phyloP scores from a whole-genome alignment of 208 protist species.

The Trypanosoma mega region DNA sequence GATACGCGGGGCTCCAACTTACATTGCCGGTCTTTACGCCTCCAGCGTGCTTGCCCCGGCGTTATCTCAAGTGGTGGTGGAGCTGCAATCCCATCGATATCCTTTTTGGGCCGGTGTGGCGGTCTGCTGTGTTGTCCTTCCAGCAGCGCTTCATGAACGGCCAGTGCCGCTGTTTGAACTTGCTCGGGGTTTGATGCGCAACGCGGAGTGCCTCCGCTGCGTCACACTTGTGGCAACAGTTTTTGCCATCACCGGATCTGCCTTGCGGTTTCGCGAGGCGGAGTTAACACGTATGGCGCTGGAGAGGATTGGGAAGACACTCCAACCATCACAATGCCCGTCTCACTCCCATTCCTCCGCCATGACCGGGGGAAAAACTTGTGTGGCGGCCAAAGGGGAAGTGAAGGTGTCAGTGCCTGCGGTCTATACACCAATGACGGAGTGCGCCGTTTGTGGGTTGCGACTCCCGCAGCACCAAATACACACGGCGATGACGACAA shows the following conservation, averaged over 20 bases:
- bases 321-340: background rate
- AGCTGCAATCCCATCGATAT: constrained; percentile 27
- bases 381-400: too few species aligned
- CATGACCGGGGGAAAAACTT: too few species aligned
- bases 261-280: constrained; percentile 24
- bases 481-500: constrained; percentile 4
- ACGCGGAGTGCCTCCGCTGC: constrained; percentile 18
- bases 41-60: constrained; percentile 29
- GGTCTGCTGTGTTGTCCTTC: constrained; percentile 55
- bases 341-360: background rate
- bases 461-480: constrained; percentile 31
- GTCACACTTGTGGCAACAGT: constrained; percentile 20
- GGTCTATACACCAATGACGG: constrained; percentile 37
- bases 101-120: constrained; percentile 69
- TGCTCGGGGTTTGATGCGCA: constrained; percentile 11
- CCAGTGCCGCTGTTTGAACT: background rate
- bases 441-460: constrained; percentile 70
- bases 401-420: background rate
- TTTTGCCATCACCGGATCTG: constrained; percentile 5
- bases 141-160: constrained; percentile 34
- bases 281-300: constrained; percentile 17
- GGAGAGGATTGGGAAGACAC: background rate
- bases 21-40: constrained; percentile 18
- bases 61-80: constrained; percentile 27
- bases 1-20: constrained; percentile 11